These are phyloP conservation scores for Plasmopara viticola DNA, from an alignment of 352 stramenopile genomes.

Conservation along the genomic window DNA sequence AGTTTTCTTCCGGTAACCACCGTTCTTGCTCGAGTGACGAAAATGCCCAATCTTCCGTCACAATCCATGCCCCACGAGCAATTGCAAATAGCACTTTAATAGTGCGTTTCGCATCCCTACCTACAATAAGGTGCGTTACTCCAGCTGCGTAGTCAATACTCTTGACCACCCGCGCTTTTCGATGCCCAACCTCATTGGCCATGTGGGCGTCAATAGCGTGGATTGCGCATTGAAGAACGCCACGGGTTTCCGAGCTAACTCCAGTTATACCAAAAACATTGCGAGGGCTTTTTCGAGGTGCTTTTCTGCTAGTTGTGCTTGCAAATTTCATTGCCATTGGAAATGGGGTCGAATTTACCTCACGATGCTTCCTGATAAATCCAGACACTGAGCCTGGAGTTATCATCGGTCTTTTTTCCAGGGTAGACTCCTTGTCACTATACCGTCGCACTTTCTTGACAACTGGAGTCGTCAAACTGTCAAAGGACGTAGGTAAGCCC, in stretches of 20 bases:
- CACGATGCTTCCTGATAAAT: constrained; percentile 25
- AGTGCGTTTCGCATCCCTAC: constrained; percentile 57
- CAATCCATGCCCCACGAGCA: constrained; percentile 71
- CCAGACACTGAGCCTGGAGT: constrained; percentile 29
- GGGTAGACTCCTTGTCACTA: constrained; percentile 9
- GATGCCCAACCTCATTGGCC: constrained; percentile 36
- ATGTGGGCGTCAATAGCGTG: constrained; percentile 70
- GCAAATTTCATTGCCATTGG: constrained; percentile 30
- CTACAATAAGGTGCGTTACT: constrained; percentile 75
- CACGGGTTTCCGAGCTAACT: constrained; percentile 46
- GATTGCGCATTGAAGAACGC: constrained; percentile 67
- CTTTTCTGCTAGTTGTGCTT: constrained; percentile 24
- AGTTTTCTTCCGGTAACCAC: constrained; percentile 67
- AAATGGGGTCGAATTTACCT: constrained; percentile 26
- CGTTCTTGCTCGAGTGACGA: constrained; percentile 63
- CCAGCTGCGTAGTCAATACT: constrained; percentile 61
- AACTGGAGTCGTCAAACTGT: constrained; percentile 21
- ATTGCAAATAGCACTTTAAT: constrained; percentile 85
- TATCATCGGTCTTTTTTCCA: constrained; percentile 11
- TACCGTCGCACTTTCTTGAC: constrained; percentile 24
- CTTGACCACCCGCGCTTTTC: constrained; percentile 73
- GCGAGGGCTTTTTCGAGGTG: constrained; percentile 27
- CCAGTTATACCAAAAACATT: constrained; percentile 74
- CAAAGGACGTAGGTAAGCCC: constrained; percentile 9
- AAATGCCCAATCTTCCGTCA: constrained; percentile 76